phyloP scores from a whole-genome alignment of 2,329 filamentous ascomycete genomes.

The Aaosphaeria arxii region DNA sequence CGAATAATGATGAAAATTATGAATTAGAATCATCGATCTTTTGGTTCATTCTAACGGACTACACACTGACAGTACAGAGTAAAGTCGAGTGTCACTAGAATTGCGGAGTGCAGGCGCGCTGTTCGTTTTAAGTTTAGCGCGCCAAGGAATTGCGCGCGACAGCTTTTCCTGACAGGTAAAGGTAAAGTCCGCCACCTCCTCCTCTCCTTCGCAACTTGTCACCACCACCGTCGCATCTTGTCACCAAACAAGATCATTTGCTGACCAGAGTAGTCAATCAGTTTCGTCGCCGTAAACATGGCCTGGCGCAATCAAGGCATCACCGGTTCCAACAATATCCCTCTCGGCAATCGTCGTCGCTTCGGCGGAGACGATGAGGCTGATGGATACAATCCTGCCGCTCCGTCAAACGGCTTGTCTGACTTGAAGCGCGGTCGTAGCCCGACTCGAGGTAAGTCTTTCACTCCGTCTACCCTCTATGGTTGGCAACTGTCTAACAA shows the following conservation, averaged over 20 bases:
- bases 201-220: not conserved
- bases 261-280: no score
- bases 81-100: no score
- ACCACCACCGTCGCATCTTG: no score
- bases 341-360: slow-evolving; percentile 78
- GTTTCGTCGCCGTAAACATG: slow-evolving; percentile 43
- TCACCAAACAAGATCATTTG: no score
- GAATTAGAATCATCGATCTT: no score
- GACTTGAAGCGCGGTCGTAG: slow-evolving; percentile 85
- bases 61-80: no score
- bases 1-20: no score
- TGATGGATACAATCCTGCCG: slow-evolving; percentile 46
- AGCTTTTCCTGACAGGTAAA: no score
- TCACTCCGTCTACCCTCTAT: not conserved
- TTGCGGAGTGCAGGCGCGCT: no score
- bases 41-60: no score
- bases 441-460: slow-evolving; percentile 69
- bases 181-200: not conserved
- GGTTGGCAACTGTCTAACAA: not conserved
- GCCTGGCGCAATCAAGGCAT: slow-evolving; percentile 73
- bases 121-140: no score
- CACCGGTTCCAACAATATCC: slow-evolving; percentile 97
- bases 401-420: slow-evolving; percentile 43
- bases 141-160: no score
- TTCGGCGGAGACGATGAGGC: slow-evolving; percentile 64